Base-by-base conservation (phyloP, 2,329 filamentous ascomycete species). In the Emydomyces testavorans region DNA sequence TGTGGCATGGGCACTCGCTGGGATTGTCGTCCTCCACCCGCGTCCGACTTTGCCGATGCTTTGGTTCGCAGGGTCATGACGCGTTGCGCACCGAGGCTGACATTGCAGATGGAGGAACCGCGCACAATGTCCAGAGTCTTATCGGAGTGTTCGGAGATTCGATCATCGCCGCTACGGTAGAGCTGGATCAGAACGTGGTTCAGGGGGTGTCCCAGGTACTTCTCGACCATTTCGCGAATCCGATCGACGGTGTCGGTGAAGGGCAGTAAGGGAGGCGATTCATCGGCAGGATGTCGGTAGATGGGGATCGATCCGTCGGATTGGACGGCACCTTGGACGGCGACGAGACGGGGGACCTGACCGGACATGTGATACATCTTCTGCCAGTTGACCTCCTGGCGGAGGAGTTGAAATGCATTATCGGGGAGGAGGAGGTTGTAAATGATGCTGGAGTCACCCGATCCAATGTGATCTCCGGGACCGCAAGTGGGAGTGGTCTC, bases 101-200 rank as follows among this genome's bases (percentile, higher is more conserved):
- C 79, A 60, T 96, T 98, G 54, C 89, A 87, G 55, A 98, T 94
- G 51, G 75, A 89, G 20, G 85, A 92, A 3, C 75, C 80, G 21
- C 76, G 78, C 10, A 79, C 80, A 49, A 98, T 92, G 62, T 98
- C 92, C 20, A 98, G 72, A 0, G 90, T 94, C 68, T 98, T 98
- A 63, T 98, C 92, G 32, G 87, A 93, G 61, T 98, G 92, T 62
- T 98, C 92, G 0, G 86, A 92, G 53, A 98, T 98, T 62, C 87
- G 87, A 65, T 98, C 92, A 40, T 78, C 79, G 2, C 90, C 86
- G 56, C 77, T 76, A n/a, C 92, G 85, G 60, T 98, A 98, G 50
- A 88, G 77, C 60, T 98, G 92, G 38, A 98, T 93, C 40, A 98
- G 70, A 1, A 82, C 89, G 62, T 98, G 92, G 59, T 98, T 98